Percentiles rank a stretch among this genome's conserved stretches.
These are phyloP conservation scores for Kwoniella bestiolae DNA, from an alignment of 768 basidiomycete species.

Conservation along the genomic window DNA sequence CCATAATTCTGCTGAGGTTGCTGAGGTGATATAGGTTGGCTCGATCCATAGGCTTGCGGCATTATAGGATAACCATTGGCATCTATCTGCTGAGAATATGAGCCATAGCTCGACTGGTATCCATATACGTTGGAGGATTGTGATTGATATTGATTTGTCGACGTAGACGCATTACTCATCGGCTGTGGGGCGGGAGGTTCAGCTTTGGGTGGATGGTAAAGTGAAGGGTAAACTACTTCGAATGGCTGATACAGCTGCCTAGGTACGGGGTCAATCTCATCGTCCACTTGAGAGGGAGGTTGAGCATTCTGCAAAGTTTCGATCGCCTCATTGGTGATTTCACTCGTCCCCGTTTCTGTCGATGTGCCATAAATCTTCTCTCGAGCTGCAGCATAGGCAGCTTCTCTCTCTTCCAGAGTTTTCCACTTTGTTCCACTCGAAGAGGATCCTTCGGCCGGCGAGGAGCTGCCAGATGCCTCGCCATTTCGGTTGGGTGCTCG, in stretches of 20 bases:
- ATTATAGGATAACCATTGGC: conserved; percentile 18
- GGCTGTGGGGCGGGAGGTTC: conserved; percentile 14
- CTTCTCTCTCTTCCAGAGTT: conserved; percentile 49
- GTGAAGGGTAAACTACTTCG: conserved; percentile 43
- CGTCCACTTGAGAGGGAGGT: conserved; percentile 10
- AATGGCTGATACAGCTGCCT: conserved; percentile 28
- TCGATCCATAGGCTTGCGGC: neutral
- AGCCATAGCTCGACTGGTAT: conserved; percentile 17
- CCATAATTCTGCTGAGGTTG: conserved; percentile 16
- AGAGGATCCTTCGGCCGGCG: conserved; percentile 26
- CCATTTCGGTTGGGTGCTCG: conserved; percentile 20
- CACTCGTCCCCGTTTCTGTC: neutral
- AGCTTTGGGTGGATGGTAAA: conserved; percentile 34
- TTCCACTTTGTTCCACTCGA: conserved; percentile 28
- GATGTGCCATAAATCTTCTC: conserved; percentile 43
- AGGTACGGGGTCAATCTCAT: conserved; percentile 45
- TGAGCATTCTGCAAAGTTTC: neutral
- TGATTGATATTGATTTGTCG: conserved; percentile 14
- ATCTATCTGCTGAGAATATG: conserved; percentile 23
- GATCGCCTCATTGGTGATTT: neutral
- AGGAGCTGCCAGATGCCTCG: conserved; percentile 11
- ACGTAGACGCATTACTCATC: neutral
- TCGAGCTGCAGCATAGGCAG: conserved; percentile 40
- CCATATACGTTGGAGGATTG: neutral
- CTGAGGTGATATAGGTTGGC: neutral